phyloP scores from a whole-genome alignment of 306 rosid genomes.

The Cicer bijugum region DNA sequence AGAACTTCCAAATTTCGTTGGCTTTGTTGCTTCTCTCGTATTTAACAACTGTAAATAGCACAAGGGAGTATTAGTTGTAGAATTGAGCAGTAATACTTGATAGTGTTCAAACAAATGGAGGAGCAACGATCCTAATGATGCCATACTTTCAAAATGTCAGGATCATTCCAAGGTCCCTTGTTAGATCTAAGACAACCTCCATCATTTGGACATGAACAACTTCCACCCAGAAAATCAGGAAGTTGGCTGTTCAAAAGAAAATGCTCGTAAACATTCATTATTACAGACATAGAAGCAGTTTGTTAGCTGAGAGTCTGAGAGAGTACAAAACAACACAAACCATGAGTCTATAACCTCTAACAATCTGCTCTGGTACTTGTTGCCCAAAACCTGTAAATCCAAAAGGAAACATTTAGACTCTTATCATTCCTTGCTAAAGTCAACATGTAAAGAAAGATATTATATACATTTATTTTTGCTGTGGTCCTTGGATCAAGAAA shows the following conservation, averaged over 20 bases:
- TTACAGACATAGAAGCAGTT: slow-evolving; percentile 38
- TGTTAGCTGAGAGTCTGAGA: slow-evolving; percentile 39
- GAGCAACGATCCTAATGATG: slow-evolving; percentile 41
- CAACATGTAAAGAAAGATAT: slow-evolving; percentile 35
- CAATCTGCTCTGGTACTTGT: slow-evolving; percentile 67
- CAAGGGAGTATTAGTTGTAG: slow-evolving; percentile 41
- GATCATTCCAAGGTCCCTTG: slow-evolving; percentile 98
- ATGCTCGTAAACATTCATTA: slow-evolving; percentile 29
- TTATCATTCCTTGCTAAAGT: slow-evolving; percentile 41
- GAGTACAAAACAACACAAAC: slow-evolving; percentile 53
- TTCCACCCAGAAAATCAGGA: slow-evolving; percentile 92
- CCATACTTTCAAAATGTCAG: slow-evolving; percentile 79
- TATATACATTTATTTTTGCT: slow-evolving; percentile 78
- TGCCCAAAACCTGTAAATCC: slow-evolving; percentile 80
- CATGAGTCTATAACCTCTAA: slow-evolving; percentile 83
- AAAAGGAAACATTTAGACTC: slow-evolving; percentile 39
- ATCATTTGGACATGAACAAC: slow-evolving; percentile 80
- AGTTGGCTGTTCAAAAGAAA: slow-evolving; percentile 71
- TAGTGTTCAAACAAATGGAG: slow-evolving; percentile 23
- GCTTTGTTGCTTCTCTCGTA: slow-evolving; percentile 62
- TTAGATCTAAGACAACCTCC: slow-evolving; percentile 90
- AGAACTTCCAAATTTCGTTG: slow-evolving; percentile 51
- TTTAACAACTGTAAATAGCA: slow-evolving; percentile 67
- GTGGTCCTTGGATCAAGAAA: slow-evolving; percentile 98
- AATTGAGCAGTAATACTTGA: slow-evolving; percentile 28